These are phyloP conservation scores for Botrytis fragariae DNA, from an alignment of 2,329 filamentous ascomycete species.

Conservation along the genomic window DNA sequence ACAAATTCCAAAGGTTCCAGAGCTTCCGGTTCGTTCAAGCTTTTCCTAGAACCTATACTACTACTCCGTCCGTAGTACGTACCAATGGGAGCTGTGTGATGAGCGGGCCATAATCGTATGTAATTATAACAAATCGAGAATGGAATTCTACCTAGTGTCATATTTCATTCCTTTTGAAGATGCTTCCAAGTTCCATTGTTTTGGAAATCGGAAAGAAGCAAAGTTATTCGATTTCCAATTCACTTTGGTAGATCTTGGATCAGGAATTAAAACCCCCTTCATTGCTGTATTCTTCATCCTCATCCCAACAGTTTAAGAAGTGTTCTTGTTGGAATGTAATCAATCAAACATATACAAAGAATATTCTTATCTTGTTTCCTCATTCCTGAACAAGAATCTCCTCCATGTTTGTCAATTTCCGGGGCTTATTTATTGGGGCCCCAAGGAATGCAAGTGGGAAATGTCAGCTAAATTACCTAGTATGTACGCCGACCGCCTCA, in stretches of 20 bases:
- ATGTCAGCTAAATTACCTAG: background rate
- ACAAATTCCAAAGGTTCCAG: background rate
- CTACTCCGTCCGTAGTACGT: background rate
- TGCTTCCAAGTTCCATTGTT: background rate
- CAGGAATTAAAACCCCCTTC: background rate
- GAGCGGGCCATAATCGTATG: background rate
- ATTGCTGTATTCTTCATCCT: background rate
- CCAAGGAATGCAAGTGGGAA: conserved; percentile 13
- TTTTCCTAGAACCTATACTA: background rate
- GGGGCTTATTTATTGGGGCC: conserved; percentile 2
- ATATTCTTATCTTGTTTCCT: background rate
- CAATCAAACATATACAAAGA: background rate
- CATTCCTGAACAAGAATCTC: background rate
- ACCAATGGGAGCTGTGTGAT: background rate
- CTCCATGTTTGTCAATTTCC: conserved; percentile 1
- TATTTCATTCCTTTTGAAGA: background rate
- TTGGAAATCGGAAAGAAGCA: background rate
- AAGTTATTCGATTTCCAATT: background rate
- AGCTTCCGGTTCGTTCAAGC: conserved; percentile 3
- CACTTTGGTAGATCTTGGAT: background rate
- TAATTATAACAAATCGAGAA: background rate
- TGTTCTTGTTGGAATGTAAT: background rate
- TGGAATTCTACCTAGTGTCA: background rate
- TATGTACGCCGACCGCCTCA: conserved; percentile 6
- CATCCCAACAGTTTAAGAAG: background rate